Base-by-base conservation (phyloP, 2,329 filamentous ascomycete genomes). In the Trichoderma oligosporum region DNA sequence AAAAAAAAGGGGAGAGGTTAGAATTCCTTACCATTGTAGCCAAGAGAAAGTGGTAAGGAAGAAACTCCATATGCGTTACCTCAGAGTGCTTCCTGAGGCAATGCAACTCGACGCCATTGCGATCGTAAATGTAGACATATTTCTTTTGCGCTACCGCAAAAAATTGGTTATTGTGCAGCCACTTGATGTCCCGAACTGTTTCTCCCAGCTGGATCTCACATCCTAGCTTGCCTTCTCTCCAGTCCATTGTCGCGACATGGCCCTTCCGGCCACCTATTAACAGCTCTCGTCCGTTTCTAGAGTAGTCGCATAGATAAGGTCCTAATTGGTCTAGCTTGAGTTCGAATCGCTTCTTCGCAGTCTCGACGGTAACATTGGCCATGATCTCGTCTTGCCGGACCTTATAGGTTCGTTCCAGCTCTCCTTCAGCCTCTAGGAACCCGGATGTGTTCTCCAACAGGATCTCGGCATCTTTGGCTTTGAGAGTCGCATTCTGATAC, bases 121-220 rank as follows among this genome's bases (percentile, higher is more conserved):
- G 81, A 67, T 97, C 94, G 76, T 99, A 99, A 63, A 99, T 97
- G 76, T 96, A 99, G 62, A 94, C 89, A 65, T 94, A 88, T 74
- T 93, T 94, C 79, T 96, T 97, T 74, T 99, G 93, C 42, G 94
- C 91, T 11, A 96, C 91, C 0, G 93, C 93, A 74, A 97, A 97
- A 74, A 85, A 88, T 65, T 96, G 91, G 71, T 94, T 92, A 71
- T 96, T 96, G 75, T 97, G 91, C 66, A 97, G 79, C 89, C 91
- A 99, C 68, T 86, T 87, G 24, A 88, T 87, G 73, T 97, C 93
- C 52, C 93, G 81, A 11, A 97, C 82, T 0, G 91, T 97, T 77
- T 99, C 94, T 49, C 86, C 85, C 61, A 99, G 79, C 70, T 99
- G 91, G 61, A 97, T 68, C 71, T 99, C 94, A 70, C 91, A 97